Evolutionary conservation across 2,329 filamentous ascomycete genomes (phyloP).

Genomic region (Westerdykella aurantiaca): DNA sequence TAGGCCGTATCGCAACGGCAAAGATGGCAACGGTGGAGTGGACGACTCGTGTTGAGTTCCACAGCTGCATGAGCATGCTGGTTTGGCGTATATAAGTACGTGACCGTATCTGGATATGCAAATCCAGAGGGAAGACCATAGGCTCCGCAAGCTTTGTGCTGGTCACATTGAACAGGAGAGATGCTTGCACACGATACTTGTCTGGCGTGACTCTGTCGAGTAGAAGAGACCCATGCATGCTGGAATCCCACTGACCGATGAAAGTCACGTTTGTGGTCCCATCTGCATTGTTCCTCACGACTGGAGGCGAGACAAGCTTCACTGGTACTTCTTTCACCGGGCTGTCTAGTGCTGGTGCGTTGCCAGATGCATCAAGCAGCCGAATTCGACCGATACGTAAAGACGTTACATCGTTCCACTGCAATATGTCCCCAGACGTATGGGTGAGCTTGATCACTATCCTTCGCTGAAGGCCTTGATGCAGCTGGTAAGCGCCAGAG

Average conservation of each 20-base stretch:
- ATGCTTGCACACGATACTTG: constrained; percentile 84
- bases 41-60: constrained; percentile 77
- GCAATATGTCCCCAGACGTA: constrained; percentile 78
- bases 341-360: constrained; percentile 71
- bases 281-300: constrained; percentile 79
- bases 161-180: constrained; percentile 76
- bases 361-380: constrained; percentile 77
- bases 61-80: constrained; percentile 80
- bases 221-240: constrained; percentile 81
- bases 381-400: constrained; percentile 76
- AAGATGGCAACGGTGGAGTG: constrained; percentile 84
- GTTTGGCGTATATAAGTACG: constrained; percentile 78
- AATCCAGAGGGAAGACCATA: constrained; percentile 77
- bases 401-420: constrained; percentile 77
- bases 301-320: constrained; percentile 70
- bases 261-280: constrained; percentile 83
- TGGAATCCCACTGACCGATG: constrained; percentile 94
- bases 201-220: constrained; percentile 93
- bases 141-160: constrained; percentile 80
- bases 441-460: constrained; percentile 86
- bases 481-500: constrained; percentile 85
- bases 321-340: constrained; percentile 69
- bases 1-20: constrained; percentile 76
- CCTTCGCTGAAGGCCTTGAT: constrained; percentile 86
- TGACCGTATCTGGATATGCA: constrained; percentile 77